Conservation (phyloP, 495 filamentous ascomycete genomes). For the Aspergillus heteromorphus region DNA sequence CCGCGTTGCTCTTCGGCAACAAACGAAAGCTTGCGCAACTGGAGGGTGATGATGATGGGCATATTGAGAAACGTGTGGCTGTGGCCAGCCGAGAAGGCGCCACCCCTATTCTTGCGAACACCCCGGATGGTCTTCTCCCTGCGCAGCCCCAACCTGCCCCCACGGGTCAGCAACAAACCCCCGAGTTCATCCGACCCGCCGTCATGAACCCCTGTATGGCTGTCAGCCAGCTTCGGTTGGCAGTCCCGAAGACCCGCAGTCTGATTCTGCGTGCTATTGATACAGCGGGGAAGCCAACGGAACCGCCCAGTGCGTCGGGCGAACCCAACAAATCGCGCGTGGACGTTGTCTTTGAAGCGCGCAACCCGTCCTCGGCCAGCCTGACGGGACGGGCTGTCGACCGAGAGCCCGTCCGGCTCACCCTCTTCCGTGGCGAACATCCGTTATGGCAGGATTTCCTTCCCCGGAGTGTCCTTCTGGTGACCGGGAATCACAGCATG, state of each 20-base stretch:
- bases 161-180: conserved; percentile 63
- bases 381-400: conserved; percentile 52
- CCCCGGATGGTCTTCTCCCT: conserved; percentile 68
- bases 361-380: conserved; percentile 58
- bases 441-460: conserved; percentile 91
- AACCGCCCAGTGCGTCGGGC: conserved; percentile 40
- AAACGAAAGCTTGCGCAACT: conserved; percentile 74
- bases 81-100: conserved; percentile 57
- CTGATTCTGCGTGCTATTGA: conserved; percentile 61
- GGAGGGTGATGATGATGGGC: conserved; percentile 64
- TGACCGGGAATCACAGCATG: conserved; percentile 83
- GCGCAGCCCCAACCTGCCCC: conserved; percentile 50
- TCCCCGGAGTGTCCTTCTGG: conserved; percentile 72
- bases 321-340: conserved; percentile 59
- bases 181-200: conserved; percentile 83
- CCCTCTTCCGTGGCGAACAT: conserved; percentile 74
- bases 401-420: conserved; percentile 77
- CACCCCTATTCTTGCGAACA: conserved; percentile 68
- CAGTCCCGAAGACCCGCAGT: conserved; percentile 80
- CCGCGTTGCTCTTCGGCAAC: conserved; percentile 81
- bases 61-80: conserved; percentile 57
- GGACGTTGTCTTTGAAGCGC: conserved; percentile 65
- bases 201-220: conserved; percentile 73
- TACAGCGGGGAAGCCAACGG: conserved; percentile 39
- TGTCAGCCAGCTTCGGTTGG: conserved; percentile 80